These are phyloP conservation scores for Aspergillus sclerotiicarbonarius DNA, from an alignment of 495 filamentous ascomycete species.

Conservation along the genomic window DNA sequence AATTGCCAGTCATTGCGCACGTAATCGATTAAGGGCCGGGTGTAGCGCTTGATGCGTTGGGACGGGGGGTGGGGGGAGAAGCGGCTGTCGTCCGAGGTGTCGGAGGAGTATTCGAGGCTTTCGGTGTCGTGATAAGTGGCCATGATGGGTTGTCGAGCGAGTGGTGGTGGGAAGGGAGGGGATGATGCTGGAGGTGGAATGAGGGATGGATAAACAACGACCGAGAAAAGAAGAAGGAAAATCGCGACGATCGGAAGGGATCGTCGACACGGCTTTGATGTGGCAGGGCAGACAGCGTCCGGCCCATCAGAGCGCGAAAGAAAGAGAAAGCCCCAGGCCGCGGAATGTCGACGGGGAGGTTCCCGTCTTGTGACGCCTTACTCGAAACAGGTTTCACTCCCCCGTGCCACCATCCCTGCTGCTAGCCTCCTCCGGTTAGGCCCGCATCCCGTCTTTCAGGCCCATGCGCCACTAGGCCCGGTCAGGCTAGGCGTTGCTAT, in stretches of 20 bases:
- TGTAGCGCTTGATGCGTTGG: conserved; percentile 17
- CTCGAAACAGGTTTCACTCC: neutral
- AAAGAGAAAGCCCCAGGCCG: too few relatives aligned
- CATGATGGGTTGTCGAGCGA: neutral
- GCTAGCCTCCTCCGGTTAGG: too few relatives aligned
- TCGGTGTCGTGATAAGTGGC: too few relatives aligned
- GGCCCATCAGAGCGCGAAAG: too few relatives aligned
- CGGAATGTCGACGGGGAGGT: too few relatives aligned
- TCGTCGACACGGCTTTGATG: neutral
- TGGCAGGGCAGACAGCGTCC: neutral
- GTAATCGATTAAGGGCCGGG: conserved; percentile 44
- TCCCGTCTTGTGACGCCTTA: neutral
- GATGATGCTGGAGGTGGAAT: neutral
- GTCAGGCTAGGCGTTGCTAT: neutral
- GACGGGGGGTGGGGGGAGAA: conserved; percentile 9
- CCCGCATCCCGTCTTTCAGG: neutral
- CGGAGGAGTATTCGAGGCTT: conserved; percentile 21
- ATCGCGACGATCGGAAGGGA: neutral
- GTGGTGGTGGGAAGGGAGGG: neutral
- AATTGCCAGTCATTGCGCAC: conserved; percentile 48
- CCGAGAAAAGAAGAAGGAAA: too few relatives aligned
- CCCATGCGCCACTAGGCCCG: neutral
- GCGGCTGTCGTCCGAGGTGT: conserved; percentile 17
- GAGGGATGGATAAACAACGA: neutral
- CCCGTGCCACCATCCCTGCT: too few relatives aligned